Evolutionary conservation across 768 basidiomycete genomes (phyloP).

Genomic region (Stropharia rugosoannulata): DNA sequence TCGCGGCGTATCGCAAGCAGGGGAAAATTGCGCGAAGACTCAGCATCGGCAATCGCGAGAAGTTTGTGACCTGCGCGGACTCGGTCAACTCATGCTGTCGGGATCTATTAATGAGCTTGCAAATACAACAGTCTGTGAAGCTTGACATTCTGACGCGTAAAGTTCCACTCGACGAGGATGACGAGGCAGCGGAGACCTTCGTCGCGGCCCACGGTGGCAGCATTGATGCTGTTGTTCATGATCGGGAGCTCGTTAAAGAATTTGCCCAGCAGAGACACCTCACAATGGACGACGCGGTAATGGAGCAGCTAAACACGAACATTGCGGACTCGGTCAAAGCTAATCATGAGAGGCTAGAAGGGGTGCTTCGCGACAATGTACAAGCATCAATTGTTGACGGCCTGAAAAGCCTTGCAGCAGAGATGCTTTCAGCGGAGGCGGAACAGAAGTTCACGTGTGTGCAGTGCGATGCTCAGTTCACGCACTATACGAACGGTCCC

Average conservation of each 20-base stretch:
- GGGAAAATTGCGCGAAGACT: constrained; percentile 34
- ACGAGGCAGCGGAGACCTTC: constrained; percentile 33
- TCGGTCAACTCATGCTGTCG: constrained; percentile 32
- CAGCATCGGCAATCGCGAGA: constrained; percentile 34
- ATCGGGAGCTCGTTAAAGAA: constrained; percentile 34
- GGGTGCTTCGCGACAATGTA: constrained; percentile 31
- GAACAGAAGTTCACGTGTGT: constrained; percentile 38
- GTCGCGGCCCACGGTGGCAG: constrained; percentile 34
- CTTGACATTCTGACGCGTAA: constrained; percentile 36
- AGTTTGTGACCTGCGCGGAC: constrained; percentile 31
- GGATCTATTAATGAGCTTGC: constrained; percentile 39
- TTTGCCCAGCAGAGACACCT: constrained; percentile 35
- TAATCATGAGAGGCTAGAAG: constrained; percentile 30
- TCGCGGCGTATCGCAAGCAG: constrained; percentile 39
- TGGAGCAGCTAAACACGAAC: constrained; percentile 37
- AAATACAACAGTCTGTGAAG: constrained; percentile 37
- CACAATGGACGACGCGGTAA: constrained; percentile 36
- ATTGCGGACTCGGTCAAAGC: constrained; percentile 32
- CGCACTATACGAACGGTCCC: constrained; percentile 33
- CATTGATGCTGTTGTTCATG: constrained; percentile 32
- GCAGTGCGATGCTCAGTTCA: constrained; percentile 38
- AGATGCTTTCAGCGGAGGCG: constrained; percentile 31
- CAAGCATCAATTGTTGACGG: constrained; percentile 33
- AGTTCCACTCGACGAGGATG: constrained; percentile 36
- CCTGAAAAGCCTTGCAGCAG: constrained; percentile 32